Evolutionary conservation across 208 protist species (phyloP).

Genomic region (Cochliopodium minus): DNA sequence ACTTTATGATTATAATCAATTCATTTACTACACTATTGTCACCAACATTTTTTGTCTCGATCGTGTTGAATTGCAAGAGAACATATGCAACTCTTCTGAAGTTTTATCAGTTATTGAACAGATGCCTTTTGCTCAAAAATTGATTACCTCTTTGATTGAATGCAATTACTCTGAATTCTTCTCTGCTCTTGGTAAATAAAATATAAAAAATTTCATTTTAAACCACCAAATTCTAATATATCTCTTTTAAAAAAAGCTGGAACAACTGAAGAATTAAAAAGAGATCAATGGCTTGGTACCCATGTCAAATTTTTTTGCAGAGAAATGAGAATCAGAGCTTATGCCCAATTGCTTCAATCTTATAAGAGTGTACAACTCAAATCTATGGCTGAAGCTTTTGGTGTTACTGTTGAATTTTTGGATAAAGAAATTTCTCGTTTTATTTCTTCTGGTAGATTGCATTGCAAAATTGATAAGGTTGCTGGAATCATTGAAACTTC

Average conservation of each 20-base stretch:
- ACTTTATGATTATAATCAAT: conserved; percentile 72
- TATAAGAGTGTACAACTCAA: conserved; percentile 85
- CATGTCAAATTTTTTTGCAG: conserved; percentile 85
- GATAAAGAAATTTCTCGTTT: conserved; percentile 84
- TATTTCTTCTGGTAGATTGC: conserved; percentile 80
- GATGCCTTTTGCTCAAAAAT: conserved; percentile 54
- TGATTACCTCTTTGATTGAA: conserved; percentile 74
- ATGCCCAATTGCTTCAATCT: conserved; percentile 92
- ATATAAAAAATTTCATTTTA: too few relatives aligned
- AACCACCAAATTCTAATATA: too few relatives aligned
- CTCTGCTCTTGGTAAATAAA: conserved; percentile 52
- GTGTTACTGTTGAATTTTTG: conserved; percentile 53
- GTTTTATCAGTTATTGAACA: conserved; percentile 53
- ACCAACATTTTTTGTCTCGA: conserved; percentile 58
- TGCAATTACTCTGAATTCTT: conserved; percentile 83
- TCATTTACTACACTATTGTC: conserved; percentile 80
- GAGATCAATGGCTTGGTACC: conserved; percentile 62
- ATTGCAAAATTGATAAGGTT: conserved; percentile 92
- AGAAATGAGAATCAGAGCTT: conserved; percentile 83
- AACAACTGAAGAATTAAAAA: conserved; percentile 63
- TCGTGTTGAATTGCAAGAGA: conserved; percentile 59
- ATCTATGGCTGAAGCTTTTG: conserved; percentile 82
- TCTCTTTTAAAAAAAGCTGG: too few relatives aligned
- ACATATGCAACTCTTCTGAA: conserved; percentile 14
- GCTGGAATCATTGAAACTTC: conserved; percentile 80